Evolutionary conservation across 2,329 filamentous ascomycete species (phyloP).

Genomic region (Fusarium longipes): DNA sequence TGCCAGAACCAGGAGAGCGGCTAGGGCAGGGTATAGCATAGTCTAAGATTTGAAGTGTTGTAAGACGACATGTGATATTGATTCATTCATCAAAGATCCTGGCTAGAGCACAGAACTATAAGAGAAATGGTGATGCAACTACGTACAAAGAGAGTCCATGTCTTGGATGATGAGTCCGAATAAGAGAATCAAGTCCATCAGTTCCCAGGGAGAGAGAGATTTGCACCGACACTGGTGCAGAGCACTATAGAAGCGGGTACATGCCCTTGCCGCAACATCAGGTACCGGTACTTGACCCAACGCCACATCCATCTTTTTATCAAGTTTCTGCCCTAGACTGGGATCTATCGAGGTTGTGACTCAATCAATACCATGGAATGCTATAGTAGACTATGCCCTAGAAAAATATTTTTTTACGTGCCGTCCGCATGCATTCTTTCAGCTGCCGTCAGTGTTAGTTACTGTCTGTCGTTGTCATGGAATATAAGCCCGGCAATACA

Average conservation of each 20-base stretch:
- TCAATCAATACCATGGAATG: constrained; percentile 20
- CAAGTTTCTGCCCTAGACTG: constrained; percentile 27
- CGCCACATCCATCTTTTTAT: constrained; percentile 32
- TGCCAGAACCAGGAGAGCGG: constrained; percentile 39
- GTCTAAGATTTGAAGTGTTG: constrained; percentile 14
- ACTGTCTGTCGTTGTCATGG: not conserved
- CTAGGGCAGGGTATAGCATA: constrained; percentile 30
- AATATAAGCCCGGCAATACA: too few relatives aligned
- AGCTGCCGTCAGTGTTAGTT: not conserved
- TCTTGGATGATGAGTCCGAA: constrained; percentile 14
- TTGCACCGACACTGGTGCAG: not conserved
- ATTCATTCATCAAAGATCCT: constrained; percentile 5
- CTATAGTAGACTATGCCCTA: not conserved
- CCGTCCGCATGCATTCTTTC: constrained; percentile 12
- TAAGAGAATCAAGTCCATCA: not conserved
- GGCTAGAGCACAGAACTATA: not conserved
- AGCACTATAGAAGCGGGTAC: constrained; percentile 23
- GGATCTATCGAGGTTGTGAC: constrained; percentile 12
- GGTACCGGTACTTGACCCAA: constrained; percentile 41
- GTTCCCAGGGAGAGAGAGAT: not conserved
- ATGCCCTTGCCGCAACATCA: constrained; percentile 14
- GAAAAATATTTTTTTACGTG: constrained; percentile 9
- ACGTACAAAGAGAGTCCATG: constrained; percentile 17
- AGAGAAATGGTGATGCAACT: not conserved
- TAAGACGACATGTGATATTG: constrained; percentile 27